Evolutionary conservation across 2,329 filamentous ascomycete genomes (phyloP).

Genomic region (Neopestalotiopsis sp.): DNA sequence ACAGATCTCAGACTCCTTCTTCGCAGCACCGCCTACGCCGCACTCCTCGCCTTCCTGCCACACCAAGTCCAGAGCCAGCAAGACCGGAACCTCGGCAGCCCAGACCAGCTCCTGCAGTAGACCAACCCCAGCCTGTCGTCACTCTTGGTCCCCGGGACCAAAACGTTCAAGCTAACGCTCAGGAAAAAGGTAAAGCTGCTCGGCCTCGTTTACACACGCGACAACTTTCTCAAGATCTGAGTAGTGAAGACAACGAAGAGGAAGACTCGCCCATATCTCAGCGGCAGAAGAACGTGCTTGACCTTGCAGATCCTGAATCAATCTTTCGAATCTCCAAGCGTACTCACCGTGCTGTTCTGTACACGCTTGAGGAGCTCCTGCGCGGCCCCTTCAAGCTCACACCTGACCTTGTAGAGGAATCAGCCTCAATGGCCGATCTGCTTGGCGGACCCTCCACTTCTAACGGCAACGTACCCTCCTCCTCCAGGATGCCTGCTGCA

Average conservation of each 20-base stretch:
- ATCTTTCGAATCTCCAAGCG: conserved; percentile 75
- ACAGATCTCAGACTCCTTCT: conserved; percentile 49
- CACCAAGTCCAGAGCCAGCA: conserved; percentile 45
- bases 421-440: conserved; percentile 90
- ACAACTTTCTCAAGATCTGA: conserved; percentile 55
- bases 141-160: conserved; percentile 52
- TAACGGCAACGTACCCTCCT: conserved; percentile 58
- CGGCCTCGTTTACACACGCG: conserved; percentile 35
- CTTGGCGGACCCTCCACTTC: conserved; percentile 58
- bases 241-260: conserved; percentile 48
- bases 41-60: conserved; percentile 56
- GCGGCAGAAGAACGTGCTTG: conserved; percentile 33
- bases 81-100: conserved; percentile 35
- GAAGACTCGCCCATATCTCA: conserved; percentile 41
- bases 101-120: conserved; percentile 30
- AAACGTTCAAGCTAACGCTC: conserved; percentile 40
- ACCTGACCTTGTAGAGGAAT: conserved; percentile 83
- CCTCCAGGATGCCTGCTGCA: conserved; percentile 52
- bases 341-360: conserved; percentile 90
- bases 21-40: conserved; percentile 56
- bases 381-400: conserved; percentile 84
- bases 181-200: conserved; percentile 30
- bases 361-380: conserved; percentile 88
- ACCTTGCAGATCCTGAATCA: conserved; percentile 49
- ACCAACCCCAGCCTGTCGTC: conserved; percentile 44